phyloP scores from a whole-genome alignment of 306 rosid genomes.

The Purshia tridentata region DNA sequence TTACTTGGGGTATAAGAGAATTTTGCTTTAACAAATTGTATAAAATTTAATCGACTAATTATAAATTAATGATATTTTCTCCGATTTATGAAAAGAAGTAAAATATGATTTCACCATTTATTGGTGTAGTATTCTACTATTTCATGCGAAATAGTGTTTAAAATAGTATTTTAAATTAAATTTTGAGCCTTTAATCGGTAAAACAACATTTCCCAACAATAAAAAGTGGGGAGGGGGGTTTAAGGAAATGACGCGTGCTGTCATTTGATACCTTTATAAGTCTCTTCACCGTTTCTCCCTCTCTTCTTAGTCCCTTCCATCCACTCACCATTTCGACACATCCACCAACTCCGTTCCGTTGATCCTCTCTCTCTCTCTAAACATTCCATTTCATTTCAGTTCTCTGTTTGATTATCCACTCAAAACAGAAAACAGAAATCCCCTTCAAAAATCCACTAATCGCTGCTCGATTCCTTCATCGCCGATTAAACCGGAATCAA shows the following conservation, averaged over 20 bases:
- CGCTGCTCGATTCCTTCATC: neutral
- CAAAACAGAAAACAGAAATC: neutral
- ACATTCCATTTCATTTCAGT: neutral
- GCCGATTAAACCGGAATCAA: neutral
- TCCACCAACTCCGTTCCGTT: constrained; percentile 58
- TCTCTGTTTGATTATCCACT: neutral
- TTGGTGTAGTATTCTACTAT: no score
- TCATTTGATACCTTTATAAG: constrained; percentile 54
- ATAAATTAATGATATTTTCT: no score
- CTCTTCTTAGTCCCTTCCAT: constrained; percentile 18
- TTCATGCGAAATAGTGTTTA: no score
- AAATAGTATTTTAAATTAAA: no score
- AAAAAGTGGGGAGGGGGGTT: neutral
- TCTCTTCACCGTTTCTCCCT: constrained; percentile 33
- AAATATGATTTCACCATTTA: no score
- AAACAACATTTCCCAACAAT: constrained; percentile 5
- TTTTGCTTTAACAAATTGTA: no score
- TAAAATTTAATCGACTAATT: no score
- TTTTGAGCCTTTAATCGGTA: no score
- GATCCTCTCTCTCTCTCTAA: constrained; percentile 12
- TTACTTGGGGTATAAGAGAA: no score
- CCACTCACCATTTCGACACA: constrained; percentile 27
- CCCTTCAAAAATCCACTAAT: neutral
- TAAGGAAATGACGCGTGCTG: constrained; percentile 27
- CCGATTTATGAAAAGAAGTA: no score